Evolutionary conservation across 2,329 filamentous ascomycete genomes (phyloP).

Genomic region (Colletotrichum sp.): DNA sequence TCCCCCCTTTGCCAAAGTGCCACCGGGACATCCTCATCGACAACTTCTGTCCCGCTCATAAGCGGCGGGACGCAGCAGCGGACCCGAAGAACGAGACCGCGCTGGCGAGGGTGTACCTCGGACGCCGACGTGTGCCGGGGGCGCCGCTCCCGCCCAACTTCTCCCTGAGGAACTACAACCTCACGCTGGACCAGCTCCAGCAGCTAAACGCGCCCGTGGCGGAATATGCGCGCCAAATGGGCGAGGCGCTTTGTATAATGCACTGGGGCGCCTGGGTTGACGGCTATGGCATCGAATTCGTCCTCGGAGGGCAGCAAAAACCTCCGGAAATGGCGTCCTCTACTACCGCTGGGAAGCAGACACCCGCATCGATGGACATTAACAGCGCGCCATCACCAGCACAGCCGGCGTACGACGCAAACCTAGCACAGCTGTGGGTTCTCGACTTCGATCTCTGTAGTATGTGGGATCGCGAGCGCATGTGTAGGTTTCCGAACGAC

Average conservation of each 20-base stretch:
- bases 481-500: background rate
- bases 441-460: background rate
- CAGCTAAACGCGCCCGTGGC: background rate
- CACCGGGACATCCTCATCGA: background rate
- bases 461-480: background rate
- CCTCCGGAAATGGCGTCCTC: background rate
- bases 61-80: background rate
- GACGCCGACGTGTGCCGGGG: background rate
- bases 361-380: background rate
- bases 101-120: background rate
- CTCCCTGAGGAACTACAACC: background rate
- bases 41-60: background rate
- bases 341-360: background rate
- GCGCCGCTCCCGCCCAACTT: background rate
- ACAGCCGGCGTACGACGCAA: background rate
- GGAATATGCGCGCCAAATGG: background rate
- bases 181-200: background rate
- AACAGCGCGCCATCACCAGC: background rate
- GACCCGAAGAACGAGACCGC: background rate
- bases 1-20: background rate
- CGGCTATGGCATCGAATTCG: background rate
- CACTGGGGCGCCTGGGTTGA: background rate
- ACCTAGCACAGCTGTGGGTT: background rate
- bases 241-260: background rate
- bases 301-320: background rate